A percentile compares a stretch with the other conserved stretches of the same genome.
phyloP scores from a whole-genome alignment of 805 yeast genomes.

The Wickerhamiella domercqiae region DNA sequence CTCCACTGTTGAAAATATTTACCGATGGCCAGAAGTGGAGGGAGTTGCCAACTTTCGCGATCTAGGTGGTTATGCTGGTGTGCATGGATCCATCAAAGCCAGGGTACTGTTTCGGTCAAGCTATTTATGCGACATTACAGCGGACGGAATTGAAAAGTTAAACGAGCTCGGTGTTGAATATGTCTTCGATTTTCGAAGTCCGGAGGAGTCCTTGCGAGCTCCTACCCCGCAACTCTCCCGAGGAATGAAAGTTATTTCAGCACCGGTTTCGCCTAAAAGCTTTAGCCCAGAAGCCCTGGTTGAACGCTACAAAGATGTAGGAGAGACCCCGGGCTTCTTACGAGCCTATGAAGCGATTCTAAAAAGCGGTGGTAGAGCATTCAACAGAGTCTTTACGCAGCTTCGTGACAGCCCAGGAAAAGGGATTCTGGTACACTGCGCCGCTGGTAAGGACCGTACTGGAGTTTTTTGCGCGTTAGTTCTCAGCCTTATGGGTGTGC shows the following conservation, averaged over 20 bases:
- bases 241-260: constrained; percentile 30
- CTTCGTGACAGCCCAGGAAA: constrained; percentile 39
- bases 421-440: constrained; percentile 54
- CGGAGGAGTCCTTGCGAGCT: constrained; percentile 30
- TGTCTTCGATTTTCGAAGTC: constrained; percentile 55
- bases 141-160: constrained; percentile 31
- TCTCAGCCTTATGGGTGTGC: constrained; percentile 48
- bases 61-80: constrained; percentile 61
- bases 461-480: constrained; percentile 60
- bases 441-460: constrained; percentile 80
- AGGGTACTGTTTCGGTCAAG: constrained; percentile 44
- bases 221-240: constrained; percentile 35
- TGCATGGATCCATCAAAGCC: constrained; percentile 8
- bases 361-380: constrained; percentile 33
- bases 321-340: constrained; percentile 32
- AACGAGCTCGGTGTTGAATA: constrained; percentile 32
- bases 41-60: constrained; percentile 67
- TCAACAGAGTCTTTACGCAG: constrained; percentile 35
- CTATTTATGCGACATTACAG: constrained; percentile 37
- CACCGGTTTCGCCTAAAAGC: constrained; percentile 43
- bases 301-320: constrained; percentile 34
- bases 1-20: constrained; percentile 25
- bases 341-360: constrained; percentile 48
- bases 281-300: constrained; percentile 54
- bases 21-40: constrained; percentile 48